Percentiles rank a stretch among this genome's conserved stretches.
Evolutionary conservation across 140 eudicot species (phyloP).

Genomic region (Bidens hawaiensis): DNA sequence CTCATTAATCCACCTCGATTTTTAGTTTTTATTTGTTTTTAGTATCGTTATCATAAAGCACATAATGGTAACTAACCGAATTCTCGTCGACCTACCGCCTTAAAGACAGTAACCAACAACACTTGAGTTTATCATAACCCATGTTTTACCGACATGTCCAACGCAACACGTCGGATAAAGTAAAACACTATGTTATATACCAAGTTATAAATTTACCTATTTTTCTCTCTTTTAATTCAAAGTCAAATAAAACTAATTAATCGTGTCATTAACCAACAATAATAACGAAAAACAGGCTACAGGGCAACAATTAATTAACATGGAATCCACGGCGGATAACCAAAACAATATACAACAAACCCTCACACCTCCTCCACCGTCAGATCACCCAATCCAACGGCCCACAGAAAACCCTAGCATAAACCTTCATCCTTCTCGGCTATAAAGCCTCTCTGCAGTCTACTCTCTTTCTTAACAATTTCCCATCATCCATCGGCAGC

Average conservation of each 20-base stretch:
- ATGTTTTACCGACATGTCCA: no score
- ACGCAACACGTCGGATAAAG: no score
- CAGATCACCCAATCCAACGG: constrained; percentile 17
- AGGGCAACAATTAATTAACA: constrained; percentile 7
- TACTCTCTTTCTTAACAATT: neutral
- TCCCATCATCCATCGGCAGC: neutral
- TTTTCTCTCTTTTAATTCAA: no score
- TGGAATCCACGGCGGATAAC: constrained; percentile 9
- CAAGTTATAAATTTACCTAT: neutral
- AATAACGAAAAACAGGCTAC: neutral
- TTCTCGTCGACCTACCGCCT: no score
- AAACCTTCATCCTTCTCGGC: neutral
- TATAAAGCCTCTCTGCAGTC: constrained; percentile 15
- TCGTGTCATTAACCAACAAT: neutral
- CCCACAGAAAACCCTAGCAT: constrained; percentile 19
- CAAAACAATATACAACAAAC: neutral
- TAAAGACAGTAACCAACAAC: no score
- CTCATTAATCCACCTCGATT: no score
- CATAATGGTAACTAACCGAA: no score
- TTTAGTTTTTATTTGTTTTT: no score
- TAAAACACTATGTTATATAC: no score
- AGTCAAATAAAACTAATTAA: no score
- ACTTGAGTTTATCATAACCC: no score
- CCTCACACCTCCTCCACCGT: neutral
- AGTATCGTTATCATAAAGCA: no score